Percentiles rank a stretch among this genome's conserved stretches.
These are phyloP conservation scores for Candida boleticola DNA, from an alignment of 805 yeast species.

Conservation along the genomic window DNA sequence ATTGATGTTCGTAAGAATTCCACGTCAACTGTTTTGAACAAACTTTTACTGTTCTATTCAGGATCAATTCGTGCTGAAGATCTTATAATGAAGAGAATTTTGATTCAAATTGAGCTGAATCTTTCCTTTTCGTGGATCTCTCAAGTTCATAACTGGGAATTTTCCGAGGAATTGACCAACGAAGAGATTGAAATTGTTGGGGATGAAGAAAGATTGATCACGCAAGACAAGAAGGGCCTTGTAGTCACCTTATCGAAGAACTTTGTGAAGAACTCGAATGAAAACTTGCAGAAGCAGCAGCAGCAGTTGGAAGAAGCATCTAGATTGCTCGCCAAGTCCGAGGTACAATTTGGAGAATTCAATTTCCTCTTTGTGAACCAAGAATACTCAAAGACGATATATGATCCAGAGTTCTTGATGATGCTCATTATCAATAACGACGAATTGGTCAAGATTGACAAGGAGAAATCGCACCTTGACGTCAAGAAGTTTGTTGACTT, in stretches of 20 bases:
- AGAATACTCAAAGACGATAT: conserved; percentile 31
- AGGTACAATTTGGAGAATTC: conserved; percentile 23
- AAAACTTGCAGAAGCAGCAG: background rate
- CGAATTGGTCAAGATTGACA: conserved; percentile 48
- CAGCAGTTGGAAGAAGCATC: background rate
- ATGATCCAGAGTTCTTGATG: conserved; percentile 73
- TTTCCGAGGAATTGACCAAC: conserved; percentile 39
- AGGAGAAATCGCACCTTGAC: conserved; percentile 41
- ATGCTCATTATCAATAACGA: conserved; percentile 61
- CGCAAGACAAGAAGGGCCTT: conserved; percentile 43
- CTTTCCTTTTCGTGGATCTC: conserved; percentile 63
- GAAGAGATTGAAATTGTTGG: conserved; percentile 48
- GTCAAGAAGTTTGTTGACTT: conserved; percentile 58
- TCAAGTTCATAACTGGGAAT: conserved; percentile 64
- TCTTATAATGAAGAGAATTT: conserved; percentile 52
- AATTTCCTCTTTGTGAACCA: conserved; percentile 16
- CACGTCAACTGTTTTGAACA: conserved; percentile 42
- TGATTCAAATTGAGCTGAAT: conserved; percentile 57
- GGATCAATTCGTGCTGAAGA: conserved; percentile 68
- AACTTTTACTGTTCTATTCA: conserved; percentile 50
- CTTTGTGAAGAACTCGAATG: conserved; percentile 48
- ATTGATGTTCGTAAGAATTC: conserved; percentile 47
- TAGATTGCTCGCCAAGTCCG: conserved; percentile 16
- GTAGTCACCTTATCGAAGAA: conserved; percentile 50
- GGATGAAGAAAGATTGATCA: conserved; percentile 43